phyloP scores from a whole-genome alignment of 2,329 filamentous ascomycete species.

The Fusarium miscanthi region DNA sequence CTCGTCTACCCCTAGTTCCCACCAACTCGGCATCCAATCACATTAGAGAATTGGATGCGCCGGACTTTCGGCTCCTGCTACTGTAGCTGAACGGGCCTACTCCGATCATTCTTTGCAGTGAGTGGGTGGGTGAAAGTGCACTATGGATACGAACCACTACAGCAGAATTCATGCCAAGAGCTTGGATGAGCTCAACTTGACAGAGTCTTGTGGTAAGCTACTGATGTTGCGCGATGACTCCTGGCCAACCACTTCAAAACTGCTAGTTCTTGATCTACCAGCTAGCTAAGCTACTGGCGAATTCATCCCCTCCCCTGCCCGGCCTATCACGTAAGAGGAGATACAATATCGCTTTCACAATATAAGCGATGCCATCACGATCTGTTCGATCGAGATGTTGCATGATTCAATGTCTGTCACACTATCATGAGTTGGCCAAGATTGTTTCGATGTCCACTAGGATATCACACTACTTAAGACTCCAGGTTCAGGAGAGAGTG shows the following conservation, averaged over 20 bases:
- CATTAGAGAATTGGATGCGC: slow-evolving; percentile 2
- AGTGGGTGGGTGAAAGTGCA: background rate
- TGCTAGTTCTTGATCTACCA: slow-evolving; percentile 15
- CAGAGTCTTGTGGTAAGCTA: slow-evolving; percentile 10
- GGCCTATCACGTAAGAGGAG: slow-evolving; percentile 9
- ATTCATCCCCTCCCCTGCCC: background rate
- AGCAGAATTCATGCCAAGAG: background rate
- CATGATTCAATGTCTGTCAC: slow-evolving; percentile 1
- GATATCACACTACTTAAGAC: background rate
- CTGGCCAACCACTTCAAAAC: slow-evolving; percentile 6
- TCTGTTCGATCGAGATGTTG: slow-evolving; percentile 13
- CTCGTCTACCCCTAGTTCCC: slow-evolving; percentile 15
- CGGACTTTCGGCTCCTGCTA: slow-evolving; percentile 20
- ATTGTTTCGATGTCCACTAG: background rate
- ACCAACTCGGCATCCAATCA: slow-evolving; percentile 28
- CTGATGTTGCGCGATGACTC: background rate
- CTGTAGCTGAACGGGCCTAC: background rate
- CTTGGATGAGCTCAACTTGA: background rate
- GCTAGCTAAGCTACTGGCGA: slow-evolving; percentile 12
- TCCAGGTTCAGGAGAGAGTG: background rate
- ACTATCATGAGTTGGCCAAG: background rate
- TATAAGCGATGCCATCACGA: slow-evolving; percentile 7
- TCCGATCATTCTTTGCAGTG: background rate
- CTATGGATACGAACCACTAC: background rate
- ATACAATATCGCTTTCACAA: slow-evolving; percentile 1